Conservation (phyloP, 306 rosid genomes). For the Prunus padus region DNA sequence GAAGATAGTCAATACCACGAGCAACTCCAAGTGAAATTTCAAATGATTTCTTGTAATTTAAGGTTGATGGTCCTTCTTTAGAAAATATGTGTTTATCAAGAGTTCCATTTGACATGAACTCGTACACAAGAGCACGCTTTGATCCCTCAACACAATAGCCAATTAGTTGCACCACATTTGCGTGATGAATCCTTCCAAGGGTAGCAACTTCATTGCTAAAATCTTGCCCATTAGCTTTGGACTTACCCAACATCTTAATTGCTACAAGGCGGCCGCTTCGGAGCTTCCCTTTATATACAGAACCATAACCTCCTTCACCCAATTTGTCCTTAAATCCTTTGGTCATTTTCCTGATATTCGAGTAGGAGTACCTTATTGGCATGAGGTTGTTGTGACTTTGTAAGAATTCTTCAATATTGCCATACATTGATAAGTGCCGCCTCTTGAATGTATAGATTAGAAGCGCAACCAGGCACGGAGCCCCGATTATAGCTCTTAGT, state of each 20-base stretch:
- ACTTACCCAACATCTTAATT: neutral
- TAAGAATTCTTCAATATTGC: too few species aligned
- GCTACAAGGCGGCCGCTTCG: neutral
- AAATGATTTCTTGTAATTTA: neutral
- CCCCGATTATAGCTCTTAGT: neutral
- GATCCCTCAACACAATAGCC: too few species aligned
- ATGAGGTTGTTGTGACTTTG: neutral
- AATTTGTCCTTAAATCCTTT: neutral
- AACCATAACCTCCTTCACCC: constrained; percentile 9
- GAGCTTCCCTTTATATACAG: constrained; percentile 9
- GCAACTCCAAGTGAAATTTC: constrained; percentile 3
- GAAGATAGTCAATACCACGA: constrained; percentile 1
- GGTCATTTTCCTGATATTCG: neutral
- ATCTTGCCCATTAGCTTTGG: too few species aligned
- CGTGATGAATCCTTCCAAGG: neutral
- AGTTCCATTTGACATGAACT: too few species aligned
- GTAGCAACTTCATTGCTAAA: too few species aligned
- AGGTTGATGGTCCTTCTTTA: neutral
- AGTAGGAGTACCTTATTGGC: neutral
- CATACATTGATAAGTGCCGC: neutral
- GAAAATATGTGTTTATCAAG: too few species aligned
- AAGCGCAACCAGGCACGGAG: neutral
- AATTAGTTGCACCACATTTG: neutral
- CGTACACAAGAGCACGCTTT: too few species aligned
- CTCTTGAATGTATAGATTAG: neutral